Conservation (phyloP, 148 eudicot genomes). For the Salicornia ramosissima region DNA sequence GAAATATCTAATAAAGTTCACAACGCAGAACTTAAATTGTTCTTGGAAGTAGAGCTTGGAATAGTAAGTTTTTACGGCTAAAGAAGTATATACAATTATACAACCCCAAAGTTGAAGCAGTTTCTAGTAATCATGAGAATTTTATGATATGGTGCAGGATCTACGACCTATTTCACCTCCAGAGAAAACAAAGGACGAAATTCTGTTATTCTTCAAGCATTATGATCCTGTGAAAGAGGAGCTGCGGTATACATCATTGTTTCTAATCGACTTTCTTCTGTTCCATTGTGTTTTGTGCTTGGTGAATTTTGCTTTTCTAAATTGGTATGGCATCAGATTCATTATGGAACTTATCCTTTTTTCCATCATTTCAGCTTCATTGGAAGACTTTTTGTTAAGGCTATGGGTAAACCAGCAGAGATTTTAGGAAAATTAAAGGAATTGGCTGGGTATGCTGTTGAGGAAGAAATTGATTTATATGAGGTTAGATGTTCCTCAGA, state of each 20-base stretch:
- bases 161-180: conserved; percentile 60
- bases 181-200: conserved; percentile 74
- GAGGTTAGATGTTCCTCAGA: conserved; percentile 40
- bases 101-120: not conserved
- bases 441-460: conserved; percentile 50
- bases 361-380: conserved; percentile 38
- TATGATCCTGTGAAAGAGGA: conserved; percentile 82
- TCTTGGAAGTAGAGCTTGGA: conserved; percentile 73
- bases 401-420: conserved; percentile 51
- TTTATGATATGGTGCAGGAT: conserved; percentile 39
- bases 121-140: not conserved
- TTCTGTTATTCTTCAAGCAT: conserved; percentile 74
- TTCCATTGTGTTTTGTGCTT: conserved; percentile 1
- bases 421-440: conserved; percentile 56
- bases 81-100: not conserved
- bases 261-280: not conserved
- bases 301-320: not conserved
- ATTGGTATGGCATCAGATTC: not conserved
- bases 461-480: conserved; percentile 64
- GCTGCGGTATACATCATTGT: conserved; percentile 42
- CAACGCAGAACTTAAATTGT: conserved; percentile 77
- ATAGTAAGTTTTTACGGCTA: conserved; percentile 33
- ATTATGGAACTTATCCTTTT: not conserved
- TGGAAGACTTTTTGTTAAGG: conserved; percentile 67
- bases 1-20: conserved; percentile 68